phyloP scores from a whole-genome alignment of 495 filamentous ascomycete genomes.

The Xylaria cubensis region DNA sequence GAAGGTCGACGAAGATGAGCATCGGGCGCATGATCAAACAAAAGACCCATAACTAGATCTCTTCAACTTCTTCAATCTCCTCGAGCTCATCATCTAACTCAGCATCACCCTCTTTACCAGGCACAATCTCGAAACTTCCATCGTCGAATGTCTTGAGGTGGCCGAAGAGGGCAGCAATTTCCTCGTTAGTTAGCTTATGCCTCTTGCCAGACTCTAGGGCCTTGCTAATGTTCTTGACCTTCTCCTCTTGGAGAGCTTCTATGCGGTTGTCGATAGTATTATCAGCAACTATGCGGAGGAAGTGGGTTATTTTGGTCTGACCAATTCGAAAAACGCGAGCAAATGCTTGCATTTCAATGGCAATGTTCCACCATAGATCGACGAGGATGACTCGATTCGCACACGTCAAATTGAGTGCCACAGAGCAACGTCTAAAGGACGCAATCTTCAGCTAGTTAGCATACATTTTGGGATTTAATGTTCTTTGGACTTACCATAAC shows the following conservation, averaged over 20 bases:
- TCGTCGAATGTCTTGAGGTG: not conserved
- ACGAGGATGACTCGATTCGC: slow-evolving; percentile 52
- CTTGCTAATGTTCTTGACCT: slow-evolving; percentile 25
- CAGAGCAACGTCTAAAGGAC: slow-evolving; percentile 42
- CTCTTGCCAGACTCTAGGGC: not conserved
- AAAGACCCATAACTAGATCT: not conserved
- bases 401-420: slow-evolving; percentile 42
- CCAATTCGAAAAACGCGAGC: slow-evolving; percentile 69
- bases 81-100: not conserved
- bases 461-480: not conserved
- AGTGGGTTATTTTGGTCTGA: slow-evolving; percentile 60
- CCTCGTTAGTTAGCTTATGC: not conserved
- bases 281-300: slow-evolving; percentile 57
- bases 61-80: not conserved
- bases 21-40: not conserved
- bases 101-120: not conserved
- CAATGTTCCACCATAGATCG: slow-evolving; percentile 52
- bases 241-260: slow-evolving; percentile 36
- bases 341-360: slow-evolving; percentile 60
- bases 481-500: slow-evolving; percentile 36
- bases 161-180: not conserved
- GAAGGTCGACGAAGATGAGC: not conserved
- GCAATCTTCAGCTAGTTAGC: slow-evolving; percentile 31
- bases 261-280: slow-evolving; percentile 61
- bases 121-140: not conserved